Evolutionary conservation across 306 rosid species (phyloP).

Genomic region (Adenanthera pavonina): DNA sequence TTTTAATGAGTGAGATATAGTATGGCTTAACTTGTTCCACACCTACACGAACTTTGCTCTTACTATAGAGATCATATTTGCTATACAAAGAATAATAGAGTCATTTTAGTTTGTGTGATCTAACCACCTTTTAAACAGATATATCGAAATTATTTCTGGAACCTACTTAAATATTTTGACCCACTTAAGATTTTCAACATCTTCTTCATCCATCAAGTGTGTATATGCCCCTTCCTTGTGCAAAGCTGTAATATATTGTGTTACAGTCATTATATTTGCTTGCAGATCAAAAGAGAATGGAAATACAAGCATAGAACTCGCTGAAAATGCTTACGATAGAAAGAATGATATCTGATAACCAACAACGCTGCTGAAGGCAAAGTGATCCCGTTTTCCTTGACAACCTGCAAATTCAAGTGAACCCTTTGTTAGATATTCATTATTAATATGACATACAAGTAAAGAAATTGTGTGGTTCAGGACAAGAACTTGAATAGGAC

Average conservation of each 20-base stretch:
- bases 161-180: constrained; percentile 60
- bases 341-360: constrained; percentile 64
- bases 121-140: neutral
- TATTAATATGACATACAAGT: neutral
- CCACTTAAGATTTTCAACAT: constrained; percentile 59
- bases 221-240: constrained; percentile 57
- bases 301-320: neutral
- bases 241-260: constrained; percentile 47
- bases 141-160: constrained; percentile 44
- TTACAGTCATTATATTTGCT: too few species aligned
- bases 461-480: neutral
- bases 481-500: neutral
- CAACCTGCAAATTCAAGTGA: constrained; percentile 46
- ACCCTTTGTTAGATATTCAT: neutral
- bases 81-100: constrained; percentile 40
- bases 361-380: constrained; percentile 63
- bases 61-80: constrained; percentile 88
- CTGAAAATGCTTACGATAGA: constrained; percentile 54
- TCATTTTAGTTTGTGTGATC: neutral
- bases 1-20: constrained; percentile 71
- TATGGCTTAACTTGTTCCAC: constrained; percentile 76
- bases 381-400: constrained; percentile 61
- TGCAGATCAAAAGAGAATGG: too few species aligned
- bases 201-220: constrained; percentile 66
- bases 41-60: constrained; percentile 72